phyloP scores from a whole-genome alignment of 140 eudicot species.

The Ambrosia hybrid region DNA sequence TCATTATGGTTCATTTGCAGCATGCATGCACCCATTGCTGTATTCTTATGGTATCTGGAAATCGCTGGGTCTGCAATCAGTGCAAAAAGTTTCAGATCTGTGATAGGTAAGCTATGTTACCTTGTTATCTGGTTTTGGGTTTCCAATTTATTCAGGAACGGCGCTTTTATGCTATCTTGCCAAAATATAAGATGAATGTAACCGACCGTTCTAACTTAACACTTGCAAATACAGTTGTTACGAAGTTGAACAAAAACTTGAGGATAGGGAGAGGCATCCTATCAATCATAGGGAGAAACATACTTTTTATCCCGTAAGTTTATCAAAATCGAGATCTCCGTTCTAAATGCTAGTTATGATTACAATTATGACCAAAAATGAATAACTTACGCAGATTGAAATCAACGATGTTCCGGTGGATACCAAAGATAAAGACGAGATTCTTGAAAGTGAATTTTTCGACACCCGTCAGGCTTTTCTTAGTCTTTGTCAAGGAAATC shows the following conservation, averaged over 20 bases:
- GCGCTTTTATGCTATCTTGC: neutral
- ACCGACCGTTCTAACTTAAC: neutral
- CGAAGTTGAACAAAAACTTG: slow-evolving; percentile 64
- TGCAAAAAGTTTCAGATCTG: slow-evolving; percentile 91
- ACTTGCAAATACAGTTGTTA: slow-evolving; percentile 57
- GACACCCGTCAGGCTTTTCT: slow-evolving; percentile 91
- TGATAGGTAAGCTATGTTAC: slow-evolving; percentile 52
- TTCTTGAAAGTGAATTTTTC: slow-evolving; percentile 85
- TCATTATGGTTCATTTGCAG: slow-evolving; percentile 97
- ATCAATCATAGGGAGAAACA: slow-evolving; percentile 67
- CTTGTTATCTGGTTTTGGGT: neutral
- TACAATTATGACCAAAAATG: slow-evolving; percentile 19
- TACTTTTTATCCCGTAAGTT: slow-evolving; percentile 50
- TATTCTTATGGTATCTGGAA: slow-evolving; percentile 76
- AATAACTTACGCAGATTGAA: slow-evolving; percentile 50
- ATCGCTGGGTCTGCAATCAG: slow-evolving; percentile 73
- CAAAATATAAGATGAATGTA: neutral
- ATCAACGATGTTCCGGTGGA: slow-evolving; percentile 60
- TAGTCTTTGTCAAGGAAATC: slow-evolving; percentile 93
- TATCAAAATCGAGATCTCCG: neutral
- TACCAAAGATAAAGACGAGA: slow-evolving; percentile 83
- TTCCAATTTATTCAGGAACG: neutral
- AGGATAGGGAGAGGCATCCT: slow-evolving; percentile 82
- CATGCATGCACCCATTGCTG: slow-evolving; percentile 91
- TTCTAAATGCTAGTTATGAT: neutral